phyloP scores from a whole-genome alignment of 208 protist species.

The Polymyxa betae region DNA sequence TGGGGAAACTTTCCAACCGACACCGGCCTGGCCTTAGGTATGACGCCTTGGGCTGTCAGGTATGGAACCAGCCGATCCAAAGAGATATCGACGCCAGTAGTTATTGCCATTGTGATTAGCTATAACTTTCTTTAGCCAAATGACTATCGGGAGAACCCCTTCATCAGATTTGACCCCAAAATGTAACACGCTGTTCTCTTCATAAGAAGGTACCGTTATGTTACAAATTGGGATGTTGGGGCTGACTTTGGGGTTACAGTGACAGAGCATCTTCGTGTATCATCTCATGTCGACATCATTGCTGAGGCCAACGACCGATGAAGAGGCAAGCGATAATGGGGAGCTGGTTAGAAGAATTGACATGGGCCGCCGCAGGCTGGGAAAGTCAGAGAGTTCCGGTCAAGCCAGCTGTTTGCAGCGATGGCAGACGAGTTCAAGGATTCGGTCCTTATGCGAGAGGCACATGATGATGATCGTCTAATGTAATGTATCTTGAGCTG shows the following conservation, averaged over 20 bases:
- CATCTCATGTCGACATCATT: too few relatives aligned
- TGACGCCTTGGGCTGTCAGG: neutral
- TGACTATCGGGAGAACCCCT: too few relatives aligned
- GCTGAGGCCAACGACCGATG: neutral
- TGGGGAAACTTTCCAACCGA: neutral
- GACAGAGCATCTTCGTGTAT: too few relatives aligned
- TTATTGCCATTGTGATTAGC: too few relatives aligned
- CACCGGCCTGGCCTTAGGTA: neutral
- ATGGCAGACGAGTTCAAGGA: neutral
- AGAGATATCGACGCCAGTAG: too few relatives aligned
- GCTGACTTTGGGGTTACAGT: too few relatives aligned
- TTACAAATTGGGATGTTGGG: too few relatives aligned
- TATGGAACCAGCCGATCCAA: constrained; percentile 26
- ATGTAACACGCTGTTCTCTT: too few relatives aligned
- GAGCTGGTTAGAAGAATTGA: neutral
- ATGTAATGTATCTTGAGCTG: neutral
- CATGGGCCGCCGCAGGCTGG: neutral
- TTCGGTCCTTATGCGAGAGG: neutral
- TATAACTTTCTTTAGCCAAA: too few relatives aligned
- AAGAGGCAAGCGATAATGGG: neutral
- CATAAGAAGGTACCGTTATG: too few relatives aligned
- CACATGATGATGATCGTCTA: neutral
- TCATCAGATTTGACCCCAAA: too few relatives aligned
- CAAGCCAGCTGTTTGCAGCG: neutral
- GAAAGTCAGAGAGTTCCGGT: neutral